Evolutionary conservation across 2,329 filamentous ascomycete genomes (phyloP), one percentile per base, ranked within the genome.

Genomic region (Sporothrix pseudoabietina): DNA sequence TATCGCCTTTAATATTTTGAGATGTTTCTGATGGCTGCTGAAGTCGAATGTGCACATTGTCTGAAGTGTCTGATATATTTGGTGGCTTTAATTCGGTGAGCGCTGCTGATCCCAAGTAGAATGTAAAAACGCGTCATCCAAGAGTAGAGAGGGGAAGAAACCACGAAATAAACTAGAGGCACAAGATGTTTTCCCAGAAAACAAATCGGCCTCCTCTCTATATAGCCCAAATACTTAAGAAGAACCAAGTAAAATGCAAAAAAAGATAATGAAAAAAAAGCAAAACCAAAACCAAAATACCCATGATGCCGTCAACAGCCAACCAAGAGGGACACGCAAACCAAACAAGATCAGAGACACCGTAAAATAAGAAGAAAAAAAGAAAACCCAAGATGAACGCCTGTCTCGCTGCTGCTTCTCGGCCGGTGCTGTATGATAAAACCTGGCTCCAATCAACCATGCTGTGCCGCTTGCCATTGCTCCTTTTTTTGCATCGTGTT

Each of bases 331-430:
- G 32, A 41, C 59, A 61, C 32, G 14, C 14, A 19, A 19, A n/a
- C 19, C 32, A 61, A 61, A 61, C 30, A 39, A 35, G 19, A 10
- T 41, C 8, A 19, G 3, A 22, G 39, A 49, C 14, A 49, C 44
- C 14, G 19, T 49, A 49, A 49, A 49, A 19, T 6, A 49, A 63
- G 26, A 32, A 39, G 55, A 44, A 54, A 49, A 59, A 49, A 35
- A 61, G 57, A 41, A n/a, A 63, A 55, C 70, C 68, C n/a, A 35
- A 7, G 9, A 54, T 22, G 55, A 70, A 70, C 68, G 32, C 68
- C 68, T 39, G 49, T 26, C 69, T 59, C 52, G 47, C 54, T 59
- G 32, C 52, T 47, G 52, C 54, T 44, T 69, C 66, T 69, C 49
- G 32, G 47, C 47, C 66, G 22, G 35, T 71, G 39, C 55, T 63